These are phyloP conservation scores for Fragilaria crotonensis DNA, from an alignment of 108 stramenopile genomes.

Conservation along the genomic window DNA sequence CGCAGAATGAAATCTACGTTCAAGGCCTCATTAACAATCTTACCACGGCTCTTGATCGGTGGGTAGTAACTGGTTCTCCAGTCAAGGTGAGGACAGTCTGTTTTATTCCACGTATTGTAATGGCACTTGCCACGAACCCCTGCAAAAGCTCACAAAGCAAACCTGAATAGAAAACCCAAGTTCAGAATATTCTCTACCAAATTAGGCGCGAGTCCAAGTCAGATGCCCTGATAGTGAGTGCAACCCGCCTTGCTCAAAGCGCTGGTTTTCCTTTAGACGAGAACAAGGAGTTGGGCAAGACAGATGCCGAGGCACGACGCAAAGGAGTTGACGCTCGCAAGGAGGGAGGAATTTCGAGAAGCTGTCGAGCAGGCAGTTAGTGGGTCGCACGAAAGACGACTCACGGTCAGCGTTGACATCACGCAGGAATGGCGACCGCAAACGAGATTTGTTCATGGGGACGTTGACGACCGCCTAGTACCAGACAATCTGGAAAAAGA, in stretches of 20 bases:
- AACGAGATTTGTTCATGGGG: slow-evolving; percentile 39
- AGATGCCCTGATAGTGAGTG: slow-evolving; percentile 17
- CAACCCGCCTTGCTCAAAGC: slow-evolving; percentile 47
- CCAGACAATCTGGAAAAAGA: slow-evolving; percentile 35
- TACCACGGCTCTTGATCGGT: slow-evolving; percentile 47
- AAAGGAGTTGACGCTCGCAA: slow-evolving; percentile 37
- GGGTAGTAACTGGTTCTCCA: slow-evolving; percentile 44
- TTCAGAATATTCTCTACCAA: slow-evolving; percentile 57
- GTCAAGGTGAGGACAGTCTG: slow-evolving; percentile 28
- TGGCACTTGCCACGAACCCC: slow-evolving; percentile 14
- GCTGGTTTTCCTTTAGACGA: slow-evolving; percentile 50
- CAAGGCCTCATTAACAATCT: slow-evolving; percentile 51
- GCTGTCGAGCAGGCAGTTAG: slow-evolving; percentile 3
- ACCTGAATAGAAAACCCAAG: slow-evolving; percentile 6
- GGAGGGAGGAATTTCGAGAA: slow-evolving; percentile 38
- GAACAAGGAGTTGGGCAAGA: slow-evolving; percentile 22
- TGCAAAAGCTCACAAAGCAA: too few species aligned
- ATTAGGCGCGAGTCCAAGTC: slow-evolving; percentile 42
- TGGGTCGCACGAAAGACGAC: slow-evolving; percentile 4
- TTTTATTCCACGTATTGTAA: too few species aligned
- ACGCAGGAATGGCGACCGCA: slow-evolving; percentile 14
- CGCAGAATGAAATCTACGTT: slow-evolving; percentile 47
- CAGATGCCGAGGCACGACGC: slow-evolving; percentile 24
- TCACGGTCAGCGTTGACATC: slow-evolving; percentile 40
- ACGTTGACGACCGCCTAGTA: slow-evolving; percentile 9